A percentile compares a stretch with the other conserved stretches of the same genome.
Evolutionary conservation across 1,284 basidiomycete genomes (phyloP).

Genomic region (Ganoderma leucocontextum): DNA sequence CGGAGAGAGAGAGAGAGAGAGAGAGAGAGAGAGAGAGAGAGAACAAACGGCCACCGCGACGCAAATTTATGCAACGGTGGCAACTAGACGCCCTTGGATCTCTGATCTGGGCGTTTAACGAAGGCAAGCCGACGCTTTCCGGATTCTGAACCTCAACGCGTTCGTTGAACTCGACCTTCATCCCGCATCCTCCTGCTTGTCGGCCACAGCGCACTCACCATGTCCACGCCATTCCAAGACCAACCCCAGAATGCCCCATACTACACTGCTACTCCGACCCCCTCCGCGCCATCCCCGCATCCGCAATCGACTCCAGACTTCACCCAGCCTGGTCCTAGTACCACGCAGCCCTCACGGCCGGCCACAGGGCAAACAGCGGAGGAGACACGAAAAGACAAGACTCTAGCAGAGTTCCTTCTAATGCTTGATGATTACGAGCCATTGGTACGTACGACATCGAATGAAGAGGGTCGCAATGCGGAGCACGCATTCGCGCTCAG

Average conservation of each 20-base stretch:
- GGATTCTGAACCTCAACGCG: background rate
- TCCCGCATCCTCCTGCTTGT: conserved; percentile 6
- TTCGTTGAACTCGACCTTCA: conserved; percentile 9
- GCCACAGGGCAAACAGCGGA: conserved; percentile 75
- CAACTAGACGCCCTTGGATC: conserved; percentile 21
- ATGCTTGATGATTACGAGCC: conserved; percentile 98
- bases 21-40: conserved; percentile 3
- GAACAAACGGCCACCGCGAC: no score
- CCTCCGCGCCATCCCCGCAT: conserved; percentile 30
- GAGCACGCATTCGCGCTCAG: background rate
- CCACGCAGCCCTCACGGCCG: conserved; percentile 42
- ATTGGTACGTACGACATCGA: conserved; percentile 64
- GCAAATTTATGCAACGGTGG: conserved; percentile 24
- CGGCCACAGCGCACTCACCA: conserved; percentile 13
- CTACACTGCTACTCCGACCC: conserved; percentile 33
- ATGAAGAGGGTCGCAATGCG: background rate
- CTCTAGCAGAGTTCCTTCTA: conserved; percentile 92
- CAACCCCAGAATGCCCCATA: conserved; percentile 31
- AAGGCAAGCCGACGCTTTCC: background rate
- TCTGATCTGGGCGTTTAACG: conserved; percentile 20
- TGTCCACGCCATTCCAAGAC: conserved; percentile 39
- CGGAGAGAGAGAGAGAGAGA: background rate
- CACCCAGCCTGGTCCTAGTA: conserved; percentile 38
- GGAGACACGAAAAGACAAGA: conserved; percentile 87
- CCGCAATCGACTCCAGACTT: conserved; percentile 37